Percentiles rank a stretch among this genome's conserved stretches.
phyloP scores from a whole-genome alignment of 495 filamentous ascomycete genomes.

The Trichoderma erinaceum region DNA sequence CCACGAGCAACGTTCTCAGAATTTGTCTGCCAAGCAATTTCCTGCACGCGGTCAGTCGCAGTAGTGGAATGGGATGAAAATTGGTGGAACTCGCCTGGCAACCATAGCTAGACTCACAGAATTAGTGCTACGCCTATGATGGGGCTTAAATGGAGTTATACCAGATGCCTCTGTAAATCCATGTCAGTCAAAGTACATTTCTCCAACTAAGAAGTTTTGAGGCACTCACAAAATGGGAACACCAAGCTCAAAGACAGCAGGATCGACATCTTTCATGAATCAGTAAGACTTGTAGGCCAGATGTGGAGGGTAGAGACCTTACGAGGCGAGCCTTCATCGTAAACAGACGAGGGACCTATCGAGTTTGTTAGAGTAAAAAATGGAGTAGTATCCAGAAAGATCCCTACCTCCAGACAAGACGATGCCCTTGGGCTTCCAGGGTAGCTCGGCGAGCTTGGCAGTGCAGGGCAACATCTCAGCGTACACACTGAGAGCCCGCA shows the following conservation, averaged over 20 bases:
- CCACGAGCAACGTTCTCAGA: slow-evolving; percentile 67
- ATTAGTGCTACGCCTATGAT: background rate
- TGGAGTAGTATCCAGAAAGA: too few relatives aligned
- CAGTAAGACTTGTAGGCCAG: slow-evolving; percentile 16
- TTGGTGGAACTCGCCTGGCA: slow-evolving; percentile 25
- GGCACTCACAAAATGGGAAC: slow-evolving; percentile 69
- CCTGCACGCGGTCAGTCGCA: slow-evolving; percentile 40
- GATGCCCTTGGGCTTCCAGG: slow-evolving; percentile 76
- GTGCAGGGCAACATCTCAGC: slow-evolving; percentile 92
- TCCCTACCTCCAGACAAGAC: slow-evolving; percentile 76
- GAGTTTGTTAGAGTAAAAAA: too few relatives aligned
- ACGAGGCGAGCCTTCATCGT: slow-evolving; percentile 65
- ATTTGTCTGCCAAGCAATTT: slow-evolving; percentile 69
- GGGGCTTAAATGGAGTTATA: slow-evolving; percentile 42
- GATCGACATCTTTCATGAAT: slow-evolving; percentile 50
- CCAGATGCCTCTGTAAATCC: too few relatives aligned
- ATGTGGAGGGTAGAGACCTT: slow-evolving; percentile 16
- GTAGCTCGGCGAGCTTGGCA: slow-evolving; percentile 69
- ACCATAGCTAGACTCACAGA: slow-evolving; percentile 52
- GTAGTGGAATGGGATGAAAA: background rate
- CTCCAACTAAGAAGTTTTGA: too few relatives aligned
- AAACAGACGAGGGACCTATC: slow-evolving; percentile 70
- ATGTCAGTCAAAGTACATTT: too few relatives aligned
- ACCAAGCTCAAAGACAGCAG: slow-evolving; percentile 69
- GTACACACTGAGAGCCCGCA: slow-evolving; percentile 52